A percentile compares a stretch with the other conserved stretches of the same genome.
Conservation (phyloP, 768 basidiomycete genomes). For the Podaxis sp. region DNA sequence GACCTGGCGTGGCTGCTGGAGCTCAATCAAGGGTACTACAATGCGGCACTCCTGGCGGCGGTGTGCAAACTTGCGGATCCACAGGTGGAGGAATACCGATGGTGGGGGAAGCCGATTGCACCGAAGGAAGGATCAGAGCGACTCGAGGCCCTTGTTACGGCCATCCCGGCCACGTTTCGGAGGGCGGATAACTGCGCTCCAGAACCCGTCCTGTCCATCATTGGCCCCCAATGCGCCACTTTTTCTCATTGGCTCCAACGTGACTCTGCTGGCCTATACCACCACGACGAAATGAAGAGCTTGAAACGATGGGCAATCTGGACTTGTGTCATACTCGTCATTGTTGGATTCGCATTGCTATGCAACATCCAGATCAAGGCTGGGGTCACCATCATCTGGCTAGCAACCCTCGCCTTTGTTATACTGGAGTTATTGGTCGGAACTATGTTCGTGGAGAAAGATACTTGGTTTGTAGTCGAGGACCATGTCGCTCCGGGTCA, state of each 20-base stretch:
- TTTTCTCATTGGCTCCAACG: slow-evolving; percentile 16
- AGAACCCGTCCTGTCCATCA: slow-evolving; percentile 15
- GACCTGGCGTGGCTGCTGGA: slow-evolving; percentile 29
- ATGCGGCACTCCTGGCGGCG: slow-evolving; percentile 25
- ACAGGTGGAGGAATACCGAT: slow-evolving; percentile 8
- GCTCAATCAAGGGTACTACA: slow-evolving; percentile 27
- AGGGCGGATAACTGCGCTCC: not conserved
- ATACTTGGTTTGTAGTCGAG: slow-evolving; percentile 16
- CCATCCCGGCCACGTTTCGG: slow-evolving; percentile 10
- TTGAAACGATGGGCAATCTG: not conserved
- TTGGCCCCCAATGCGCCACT: slow-evolving; percentile 11
- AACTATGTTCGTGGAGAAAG: slow-evolving; percentile 14
- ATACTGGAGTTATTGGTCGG: slow-evolving; percentile 8
- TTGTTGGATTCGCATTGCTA: not conserved
- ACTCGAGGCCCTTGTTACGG: slow-evolving; percentile 12
- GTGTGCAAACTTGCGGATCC: slow-evolving; percentile 20
- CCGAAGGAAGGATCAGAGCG: slow-evolving; percentile 14
- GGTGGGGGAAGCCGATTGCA: slow-evolving; percentile 16
- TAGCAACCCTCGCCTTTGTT: not conserved
- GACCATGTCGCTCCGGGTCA: slow-evolving; percentile 9
- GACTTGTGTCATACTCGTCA: not conserved
- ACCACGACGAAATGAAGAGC: not conserved
- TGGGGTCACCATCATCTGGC: not conserved
- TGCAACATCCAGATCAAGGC: not conserved
- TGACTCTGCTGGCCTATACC: slow-evolving; percentile 4